Evolutionary conservation across 2,329 filamentous ascomycete species (phyloP).

Genomic region (Phaeomoniella chlamydospora): DNA sequence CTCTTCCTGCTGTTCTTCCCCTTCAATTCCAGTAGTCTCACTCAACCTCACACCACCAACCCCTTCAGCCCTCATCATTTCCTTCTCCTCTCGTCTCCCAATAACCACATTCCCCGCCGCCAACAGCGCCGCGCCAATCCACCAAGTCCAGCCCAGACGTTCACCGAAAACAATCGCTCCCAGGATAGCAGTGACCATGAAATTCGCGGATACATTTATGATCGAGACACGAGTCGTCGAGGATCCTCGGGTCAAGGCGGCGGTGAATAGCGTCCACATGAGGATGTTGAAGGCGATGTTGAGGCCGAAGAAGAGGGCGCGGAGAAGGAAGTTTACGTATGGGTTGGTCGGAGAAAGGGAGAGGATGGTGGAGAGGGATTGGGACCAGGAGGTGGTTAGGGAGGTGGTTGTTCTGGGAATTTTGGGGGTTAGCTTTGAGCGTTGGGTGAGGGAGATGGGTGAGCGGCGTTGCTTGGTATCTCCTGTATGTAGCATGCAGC

Average conservation of each 20-base stretch:
- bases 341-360: constrained; percentile 27
- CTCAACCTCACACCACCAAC: constrained; percentile 7
- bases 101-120: constrained; percentile 50
- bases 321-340: constrained; percentile 29
- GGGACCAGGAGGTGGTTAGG: constrained; percentile 38
- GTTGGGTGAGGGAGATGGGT: background rate
- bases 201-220: constrained; percentile 50
- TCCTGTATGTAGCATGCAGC: background rate
- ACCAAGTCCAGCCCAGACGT: constrained; percentile 42
- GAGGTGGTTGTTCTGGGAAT: constrained; percentile 42
- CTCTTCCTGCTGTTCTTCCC: constrained; percentile 1
- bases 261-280: constrained; percentile 53
- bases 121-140: constrained; percentile 44
- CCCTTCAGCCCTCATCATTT: constrained; percentile 6
- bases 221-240: constrained; percentile 49
- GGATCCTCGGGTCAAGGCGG: constrained; percentile 42
- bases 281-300: constrained; percentile 48
- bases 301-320: constrained; percentile 40
- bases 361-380: constrained; percentile 29
- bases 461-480: constrained; percentile 1
- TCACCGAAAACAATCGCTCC: constrained; percentile 45
- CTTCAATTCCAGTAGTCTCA: constrained; percentile 2
- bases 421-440: background rate
- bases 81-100: constrained; percentile 38
- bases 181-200: constrained; percentile 45